These are phyloP conservation scores for Adansonia grandidieri DNA, from an alignment of 441 rosid genomes.

Conservation along the genomic window DNA sequence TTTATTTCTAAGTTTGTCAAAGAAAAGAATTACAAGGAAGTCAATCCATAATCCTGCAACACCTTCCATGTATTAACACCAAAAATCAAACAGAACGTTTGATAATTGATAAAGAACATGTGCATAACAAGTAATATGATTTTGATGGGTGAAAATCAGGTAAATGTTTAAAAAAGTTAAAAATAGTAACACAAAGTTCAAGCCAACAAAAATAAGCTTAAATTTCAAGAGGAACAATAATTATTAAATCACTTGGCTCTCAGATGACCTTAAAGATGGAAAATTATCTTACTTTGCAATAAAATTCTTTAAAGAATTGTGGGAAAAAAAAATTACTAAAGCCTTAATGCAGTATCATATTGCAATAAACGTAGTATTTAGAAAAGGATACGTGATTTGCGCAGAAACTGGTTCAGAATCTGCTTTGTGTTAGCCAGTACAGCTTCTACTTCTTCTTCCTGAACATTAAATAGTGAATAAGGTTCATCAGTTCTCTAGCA, in stretches of 20 bases:
- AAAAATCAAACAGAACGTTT: slow-evolving; percentile 14
- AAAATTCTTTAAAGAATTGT: slow-evolving; percentile 6
- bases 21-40: slow-evolving; percentile 35
- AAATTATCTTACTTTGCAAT: not conserved
- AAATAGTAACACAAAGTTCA: not conserved
- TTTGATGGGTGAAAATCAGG: not conserved
- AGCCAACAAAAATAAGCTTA: not conserved
- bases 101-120: not conserved
- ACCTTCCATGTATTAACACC: slow-evolving; percentile 13
- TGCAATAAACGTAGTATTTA: slow-evolving; percentile 1
- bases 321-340: not conserved
- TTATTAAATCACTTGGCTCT: not conserved
- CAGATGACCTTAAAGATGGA: not conserved
- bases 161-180: not conserved
- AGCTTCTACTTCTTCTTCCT: slow-evolving; percentile 96
- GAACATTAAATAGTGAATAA: slow-evolving; percentile 29
- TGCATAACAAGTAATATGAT: slow-evolving; percentile 4
- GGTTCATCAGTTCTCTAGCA: slow-evolving; percentile 24
- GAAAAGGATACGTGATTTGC: slow-evolving; percentile 83
- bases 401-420: slow-evolving; percentile 87
- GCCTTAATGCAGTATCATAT: slow-evolving; percentile 20
- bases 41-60: slow-evolving; percentile 16
- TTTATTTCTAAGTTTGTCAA: slow-evolving; percentile 80
- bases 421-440: slow-evolving; percentile 93
- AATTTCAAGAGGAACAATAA: not conserved